Percentiles rank a stretch among this genome's conserved stretches.
phyloP scores from a whole-genome alignment of 768 basidiomycete genomes.

The Pleurotus citrinopileatus region DNA sequence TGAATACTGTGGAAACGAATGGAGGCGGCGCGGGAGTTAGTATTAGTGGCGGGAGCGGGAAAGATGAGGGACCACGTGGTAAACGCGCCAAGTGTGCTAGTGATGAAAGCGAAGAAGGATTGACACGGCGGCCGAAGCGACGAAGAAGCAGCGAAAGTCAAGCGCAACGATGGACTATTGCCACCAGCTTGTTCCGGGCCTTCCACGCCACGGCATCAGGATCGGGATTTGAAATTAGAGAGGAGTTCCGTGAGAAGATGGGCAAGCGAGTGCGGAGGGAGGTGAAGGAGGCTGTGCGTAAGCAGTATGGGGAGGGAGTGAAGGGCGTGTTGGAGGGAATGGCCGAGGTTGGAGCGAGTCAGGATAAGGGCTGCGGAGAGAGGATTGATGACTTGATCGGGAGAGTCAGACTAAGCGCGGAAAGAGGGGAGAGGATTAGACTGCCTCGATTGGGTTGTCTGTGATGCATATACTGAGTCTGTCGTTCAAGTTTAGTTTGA shows the following conservation, averaged over 20 bases:
- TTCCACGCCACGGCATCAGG: too few relatives aligned
- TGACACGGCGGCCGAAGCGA: too few relatives aligned
- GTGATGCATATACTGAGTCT: too few relatives aligned
- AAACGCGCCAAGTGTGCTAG: too few relatives aligned
- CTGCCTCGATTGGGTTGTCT: neutral
- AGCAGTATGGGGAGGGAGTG: neutral
- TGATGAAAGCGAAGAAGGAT: too few relatives aligned
- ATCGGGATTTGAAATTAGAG: too few relatives aligned
- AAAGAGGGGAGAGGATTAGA: neutral
- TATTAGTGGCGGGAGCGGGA: too few relatives aligned
- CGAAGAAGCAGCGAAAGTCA: too few relatives aligned
- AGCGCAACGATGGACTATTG: neutral
- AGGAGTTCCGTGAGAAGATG: neutral
- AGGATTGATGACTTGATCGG: neutral
- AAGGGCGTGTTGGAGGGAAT: neutral
- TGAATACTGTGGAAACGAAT: too few relatives aligned
- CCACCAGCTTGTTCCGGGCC: neutral
- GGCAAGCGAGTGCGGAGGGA: neutral
- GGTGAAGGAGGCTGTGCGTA: neutral
- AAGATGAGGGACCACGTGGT: too few relatives aligned
- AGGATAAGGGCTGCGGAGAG: slow-evolving; percentile 14
- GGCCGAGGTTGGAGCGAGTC: slow-evolving; percentile 15
- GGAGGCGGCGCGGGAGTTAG: too few relatives aligned
- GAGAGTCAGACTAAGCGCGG: neutral
- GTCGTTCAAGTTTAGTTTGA: too few relatives aligned